These are phyloP conservation scores for Huntiella omanensis DNA, from an alignment of 2,329 filamentous ascomycete genomes.

Conservation along the genomic window DNA sequence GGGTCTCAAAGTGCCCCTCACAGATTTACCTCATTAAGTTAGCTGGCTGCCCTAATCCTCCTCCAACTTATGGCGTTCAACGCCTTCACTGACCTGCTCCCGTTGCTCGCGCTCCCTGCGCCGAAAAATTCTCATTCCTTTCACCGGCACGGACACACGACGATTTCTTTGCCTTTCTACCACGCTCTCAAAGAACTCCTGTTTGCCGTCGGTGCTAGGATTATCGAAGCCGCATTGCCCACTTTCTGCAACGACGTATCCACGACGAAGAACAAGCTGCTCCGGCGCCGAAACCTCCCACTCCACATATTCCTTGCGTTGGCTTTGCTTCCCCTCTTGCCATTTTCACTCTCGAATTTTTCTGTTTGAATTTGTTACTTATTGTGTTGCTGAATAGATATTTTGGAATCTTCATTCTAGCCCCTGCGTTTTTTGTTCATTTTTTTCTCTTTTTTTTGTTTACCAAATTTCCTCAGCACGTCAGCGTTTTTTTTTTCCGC, in stretches of 20 bases:
- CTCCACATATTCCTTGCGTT: neutral
- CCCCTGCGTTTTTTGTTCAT: neutral
- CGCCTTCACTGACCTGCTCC: slow-evolving; percentile 4
- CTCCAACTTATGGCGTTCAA: slow-evolving; percentile 7
- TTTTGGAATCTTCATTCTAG: neutral
- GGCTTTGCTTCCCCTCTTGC: neutral
- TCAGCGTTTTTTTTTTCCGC: neutral
- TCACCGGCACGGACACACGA: slow-evolving; percentile 7
- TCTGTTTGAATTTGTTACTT: neutral
- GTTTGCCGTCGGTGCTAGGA: slow-evolving; percentile 1
- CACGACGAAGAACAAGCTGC: too few species aligned
- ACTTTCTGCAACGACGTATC: too few species aligned
- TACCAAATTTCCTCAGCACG: neutral
- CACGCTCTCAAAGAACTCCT: slow-evolving; percentile 2
- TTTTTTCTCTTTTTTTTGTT: neutral
- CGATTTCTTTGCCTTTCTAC: slow-evolving; percentile 2
- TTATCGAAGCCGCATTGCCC: neutral
- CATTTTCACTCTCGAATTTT: neutral
- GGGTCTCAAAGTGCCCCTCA: neutral
- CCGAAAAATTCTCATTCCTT: slow-evolving; percentile 12
- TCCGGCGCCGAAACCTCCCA: neutral
- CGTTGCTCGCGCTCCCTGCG: slow-evolving; percentile 5
- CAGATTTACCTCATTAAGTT: neutral
- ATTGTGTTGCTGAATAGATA: neutral
- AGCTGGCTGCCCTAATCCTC: neutral